These are phyloP conservation scores for Wickerhamomyces hampshirensis DNA, from an alignment of 805 yeast species.

Conservation along the genomic window DNA sequence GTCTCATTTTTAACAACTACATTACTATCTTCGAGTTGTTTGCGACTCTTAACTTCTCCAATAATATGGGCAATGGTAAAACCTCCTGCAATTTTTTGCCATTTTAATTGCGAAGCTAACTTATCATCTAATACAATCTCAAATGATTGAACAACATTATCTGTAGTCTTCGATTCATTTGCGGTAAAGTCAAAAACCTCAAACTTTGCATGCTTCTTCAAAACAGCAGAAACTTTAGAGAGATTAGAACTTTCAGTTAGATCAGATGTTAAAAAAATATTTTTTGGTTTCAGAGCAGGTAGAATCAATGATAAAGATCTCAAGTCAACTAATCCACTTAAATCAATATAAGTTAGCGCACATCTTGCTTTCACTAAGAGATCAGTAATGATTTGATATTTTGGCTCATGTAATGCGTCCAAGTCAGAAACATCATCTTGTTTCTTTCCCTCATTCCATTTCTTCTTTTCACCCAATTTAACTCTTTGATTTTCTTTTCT, in stretches of 20 bases:
- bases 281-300: slow-evolving; percentile 74
- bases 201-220: slow-evolving; percentile 24
- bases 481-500: slow-evolving; percentile 24
- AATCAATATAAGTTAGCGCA: slow-evolving; percentile 70
- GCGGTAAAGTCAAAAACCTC: slow-evolving; percentile 28
- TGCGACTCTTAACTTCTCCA: slow-evolving; percentile 47
- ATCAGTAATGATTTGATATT: slow-evolving; percentile 32
- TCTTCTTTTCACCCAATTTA: slow-evolving; percentile 30
- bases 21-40: slow-evolving; percentile 19
- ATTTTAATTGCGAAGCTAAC: slow-evolving; percentile 54
- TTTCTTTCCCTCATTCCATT: slow-evolving; percentile 35
- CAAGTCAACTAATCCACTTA: slow-evolving; percentile 79
- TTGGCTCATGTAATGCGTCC: slow-evolving; percentile 51
- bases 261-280: slow-evolving; percentile 55
- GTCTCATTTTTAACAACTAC: too few relatives aligned
- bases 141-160: slow-evolving; percentile 49
- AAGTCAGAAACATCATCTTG: slow-evolving; percentile 47
- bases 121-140: slow-evolving; percentile 67
- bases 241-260: slow-evolving; percentile 23
- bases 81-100: slow-evolving; percentile 85
- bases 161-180: slow-evolving; percentile 43
- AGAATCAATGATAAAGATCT: slow-evolving; percentile 76
- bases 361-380: slow-evolving; percentile 53
- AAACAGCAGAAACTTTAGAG: slow-evolving; percentile 10
- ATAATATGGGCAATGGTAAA: slow-evolving; percentile 76